Base-by-base conservation (phyloP, 140 eudicot species). In the Erigeron philadelphicus region DNA sequence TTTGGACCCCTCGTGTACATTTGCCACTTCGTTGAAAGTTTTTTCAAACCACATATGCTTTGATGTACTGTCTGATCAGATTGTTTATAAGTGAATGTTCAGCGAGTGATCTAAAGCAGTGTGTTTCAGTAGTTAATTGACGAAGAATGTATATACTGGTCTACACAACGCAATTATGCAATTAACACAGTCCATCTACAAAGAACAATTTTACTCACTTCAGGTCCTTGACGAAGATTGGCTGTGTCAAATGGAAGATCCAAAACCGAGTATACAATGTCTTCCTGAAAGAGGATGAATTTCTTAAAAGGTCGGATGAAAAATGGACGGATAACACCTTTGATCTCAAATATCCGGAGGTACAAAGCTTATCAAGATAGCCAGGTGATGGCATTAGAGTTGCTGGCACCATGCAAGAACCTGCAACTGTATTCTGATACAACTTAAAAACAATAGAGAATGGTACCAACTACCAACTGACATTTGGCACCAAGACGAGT, bases 341-440 rank as follows among this genome's bases (percentile, higher is more conserved):
- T 63, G 84, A 75, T 48, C 69, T 64, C 31, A 53, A 64, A 76
- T 50, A 35, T 73, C n/a, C 42, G 53, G 66, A 45, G 3, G 68
- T 45, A 17, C 70, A 70, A 15, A 58, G 74, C 3, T 72, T 45
- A 53, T 58, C 45, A 78, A 62, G 75, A 74, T 48, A 43, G 72
- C 71, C 67, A 47, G 38, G 13, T 78, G 80, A 71, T 78, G 76
- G 82, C 84, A 72, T 70, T 72, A 72, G 72, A 68, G 41, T 58
- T 50, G 72, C 65, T n/a, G 79, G 64, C 58, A 77, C 75, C 87
- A 85, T 79, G 73, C 77, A 75, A 75, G 72, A 79, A 72, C 82
- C 87, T 85, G 81, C 60, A 85, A 67, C 38, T 31, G 38, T 31
- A 31, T 31, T 31, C 38, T 31, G 38, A 31, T 31, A 31, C 38